These are phyloP conservation scores for Carex cristatella DNA, from an alignment of 176 grass and related monocot genomes.

Conservation along the genomic window DNA sequence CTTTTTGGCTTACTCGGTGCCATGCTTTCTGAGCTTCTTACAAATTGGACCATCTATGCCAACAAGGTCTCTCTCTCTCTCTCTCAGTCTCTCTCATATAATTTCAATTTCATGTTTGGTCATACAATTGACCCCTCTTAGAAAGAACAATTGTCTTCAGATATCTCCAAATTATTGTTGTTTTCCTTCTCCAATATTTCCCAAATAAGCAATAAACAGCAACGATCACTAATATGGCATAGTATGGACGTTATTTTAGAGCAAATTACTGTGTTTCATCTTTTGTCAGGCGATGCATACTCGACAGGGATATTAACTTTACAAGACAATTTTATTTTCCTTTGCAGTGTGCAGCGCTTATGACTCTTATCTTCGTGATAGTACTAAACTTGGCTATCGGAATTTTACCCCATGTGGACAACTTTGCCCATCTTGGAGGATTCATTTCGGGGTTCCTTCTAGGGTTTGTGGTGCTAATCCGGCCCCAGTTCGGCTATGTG, in stretches of 20 bases:
- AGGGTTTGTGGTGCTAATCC: constrained; percentile 72
- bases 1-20: constrained; percentile 77
- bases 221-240: neutral
- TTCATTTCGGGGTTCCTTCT: constrained; percentile 84
- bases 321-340: neutral
- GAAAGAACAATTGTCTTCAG: neutral
- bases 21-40: constrained; percentile 94
- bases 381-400: constrained; percentile 72
- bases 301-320: neutral
- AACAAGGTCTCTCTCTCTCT: constrained; percentile 53
- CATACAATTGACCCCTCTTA: neutral
- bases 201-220: neutral
- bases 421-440: constrained; percentile 93
- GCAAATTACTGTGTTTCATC: neutral
- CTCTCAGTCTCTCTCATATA: neutral
- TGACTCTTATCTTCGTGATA: constrained; percentile 50
- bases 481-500: constrained; percentile 65
- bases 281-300: neutral
- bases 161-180: neutral
- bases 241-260: neutral
- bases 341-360: constrained; percentile 53
- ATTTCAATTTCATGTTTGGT: neutral
- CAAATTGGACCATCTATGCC: constrained; percentile 86
- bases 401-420: constrained; percentile 69
- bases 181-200: neutral